Evolutionary conservation across 2,329 filamentous ascomycete species (phyloP).

Genomic region (Pestalotiopsis sp.): DNA sequence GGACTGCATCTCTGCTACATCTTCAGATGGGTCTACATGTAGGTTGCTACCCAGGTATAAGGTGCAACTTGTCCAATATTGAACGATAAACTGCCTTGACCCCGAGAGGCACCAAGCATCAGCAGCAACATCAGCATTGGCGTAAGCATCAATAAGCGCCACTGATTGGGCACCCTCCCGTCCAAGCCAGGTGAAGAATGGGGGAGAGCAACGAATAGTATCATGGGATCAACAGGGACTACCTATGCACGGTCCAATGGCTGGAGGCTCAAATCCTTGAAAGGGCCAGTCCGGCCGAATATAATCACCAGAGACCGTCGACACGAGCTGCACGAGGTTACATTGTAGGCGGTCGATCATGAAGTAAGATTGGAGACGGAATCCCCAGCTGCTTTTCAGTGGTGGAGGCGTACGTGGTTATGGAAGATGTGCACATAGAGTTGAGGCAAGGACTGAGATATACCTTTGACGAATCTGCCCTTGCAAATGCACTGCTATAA

Average conservation of each 20-base stretch:
- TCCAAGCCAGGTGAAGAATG: not conserved
- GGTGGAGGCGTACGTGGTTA: not conserved
- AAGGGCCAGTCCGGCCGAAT: not conserved
- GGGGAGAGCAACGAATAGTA: not conserved
- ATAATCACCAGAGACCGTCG: not conserved
- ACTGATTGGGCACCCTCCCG: not conserved
- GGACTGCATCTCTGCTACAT: no score
- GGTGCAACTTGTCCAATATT: no score
- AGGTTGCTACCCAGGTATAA: no score
- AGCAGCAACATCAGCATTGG: not conserved
- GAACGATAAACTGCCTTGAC: not conserved
- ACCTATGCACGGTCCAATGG: not conserved
- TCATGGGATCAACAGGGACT: not conserved
- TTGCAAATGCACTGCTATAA: not conserved
- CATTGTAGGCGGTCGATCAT: not conserved
- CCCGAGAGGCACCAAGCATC: not conserved
- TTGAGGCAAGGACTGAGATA: no score
- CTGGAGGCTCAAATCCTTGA: not conserved
- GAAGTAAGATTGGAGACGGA: not conserved
- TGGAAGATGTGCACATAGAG: no score
- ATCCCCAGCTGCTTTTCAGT: not conserved
- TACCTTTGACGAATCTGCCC: not conserved
- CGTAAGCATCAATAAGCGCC: not conserved
- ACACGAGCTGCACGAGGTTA: not conserved
- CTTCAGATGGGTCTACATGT: no score